Conservation (phyloP, 2,329 filamentous ascomycete species). For the Sphaceloma murrayae region DNA sequence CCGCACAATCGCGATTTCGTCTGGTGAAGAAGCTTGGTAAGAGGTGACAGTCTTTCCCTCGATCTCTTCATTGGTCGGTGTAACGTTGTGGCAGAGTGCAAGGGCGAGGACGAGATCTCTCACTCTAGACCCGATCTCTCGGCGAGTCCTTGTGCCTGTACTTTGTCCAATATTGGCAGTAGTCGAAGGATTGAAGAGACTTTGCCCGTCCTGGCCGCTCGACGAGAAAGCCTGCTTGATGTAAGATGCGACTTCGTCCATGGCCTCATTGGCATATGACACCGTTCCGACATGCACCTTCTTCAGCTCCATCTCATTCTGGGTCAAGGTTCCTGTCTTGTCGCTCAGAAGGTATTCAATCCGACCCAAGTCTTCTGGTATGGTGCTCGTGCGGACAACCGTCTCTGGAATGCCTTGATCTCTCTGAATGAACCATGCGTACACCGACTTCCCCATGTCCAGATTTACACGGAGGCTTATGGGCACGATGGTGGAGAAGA, state of each 20-base stretch:
- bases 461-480: slow-evolving; percentile 94
- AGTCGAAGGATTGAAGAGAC: slow-evolving; percentile 66
- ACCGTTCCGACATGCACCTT: slow-evolving; percentile 98
- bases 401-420: slow-evolving; percentile 85
- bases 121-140: slow-evolving; percentile 89
- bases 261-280: slow-evolving; percentile 95
- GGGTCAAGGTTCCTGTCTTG: slow-evolving; percentile 95
- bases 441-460: slow-evolving; percentile 93
- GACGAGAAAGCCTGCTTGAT: slow-evolving; percentile 71
- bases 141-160: slow-evolving; percentile 69
- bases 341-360: slow-evolving; percentile 96
- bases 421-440: slow-evolving; percentile 88
- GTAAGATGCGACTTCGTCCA: slow-evolving; percentile 90
- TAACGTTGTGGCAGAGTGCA: slow-evolving; percentile 94
- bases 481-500: slow-evolving; percentile 98
- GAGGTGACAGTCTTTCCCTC: slow-evolving; percentile 67
- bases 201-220: slow-evolving; percentile 25
- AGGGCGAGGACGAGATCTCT: slow-evolving; percentile 87
- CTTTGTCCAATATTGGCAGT: slow-evolving; percentile 33
- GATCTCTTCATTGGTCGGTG: slow-evolving; percentile 76
- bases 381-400: slow-evolving; percentile 91
- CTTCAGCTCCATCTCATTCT: slow-evolving; percentile 78
- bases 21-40: slow-evolving; percentile 94
- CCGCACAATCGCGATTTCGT: slow-evolving; percentile 93
- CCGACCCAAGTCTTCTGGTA: slow-evolving; percentile 87